Conservation (phyloP, 2,329 filamentous ascomycete genomes). For the Talaromyces sp. region DNA sequence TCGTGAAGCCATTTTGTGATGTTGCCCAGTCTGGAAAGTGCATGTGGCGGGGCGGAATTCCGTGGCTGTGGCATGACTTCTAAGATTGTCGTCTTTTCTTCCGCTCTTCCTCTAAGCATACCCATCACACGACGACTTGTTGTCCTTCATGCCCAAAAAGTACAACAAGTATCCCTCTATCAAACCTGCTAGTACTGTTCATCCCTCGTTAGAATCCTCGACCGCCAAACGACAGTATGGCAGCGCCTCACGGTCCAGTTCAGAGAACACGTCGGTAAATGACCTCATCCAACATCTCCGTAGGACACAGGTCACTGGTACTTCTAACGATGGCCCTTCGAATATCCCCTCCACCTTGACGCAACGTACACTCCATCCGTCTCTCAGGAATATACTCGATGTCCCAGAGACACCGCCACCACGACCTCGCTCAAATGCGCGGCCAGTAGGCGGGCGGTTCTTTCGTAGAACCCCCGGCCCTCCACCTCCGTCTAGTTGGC, state of each 20-base stretch:
- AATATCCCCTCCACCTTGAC: slow-evolving; percentile 20
- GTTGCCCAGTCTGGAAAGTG: slow-evolving; percentile 3
- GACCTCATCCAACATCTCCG: slow-evolving; percentile 45
- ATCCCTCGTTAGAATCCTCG: slow-evolving; percentile 33
- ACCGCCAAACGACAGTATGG: slow-evolving; percentile 28
- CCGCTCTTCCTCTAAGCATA: background rate
- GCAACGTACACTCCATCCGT: slow-evolving; percentile 41
- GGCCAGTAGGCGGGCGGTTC: slow-evolving; percentile 26
- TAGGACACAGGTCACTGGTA: slow-evolving; percentile 32
- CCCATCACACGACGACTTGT: slow-evolving; percentile 9
- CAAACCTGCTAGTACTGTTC: slow-evolving; percentile 39
- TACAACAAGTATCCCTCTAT: slow-evolving; percentile 33
- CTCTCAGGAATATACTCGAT: slow-evolving; percentile 41
- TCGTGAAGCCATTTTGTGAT: background rate
- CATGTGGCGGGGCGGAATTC: background rate
- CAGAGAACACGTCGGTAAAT: slow-evolving; percentile 39
- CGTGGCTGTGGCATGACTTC: too few relatives aligned
- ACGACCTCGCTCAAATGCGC: slow-evolving; percentile 34
- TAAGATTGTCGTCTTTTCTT: too few relatives aligned
- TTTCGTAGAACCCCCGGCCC: slow-evolving; percentile 40
- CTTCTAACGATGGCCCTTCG: slow-evolving; percentile 18
- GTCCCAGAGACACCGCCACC: slow-evolving; percentile 41
- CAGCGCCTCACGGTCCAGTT: slow-evolving; percentile 15
- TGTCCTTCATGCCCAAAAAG: slow-evolving; percentile 45
- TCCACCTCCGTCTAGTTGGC: slow-evolving; percentile 44